phyloP scores from a whole-genome alignment of 768 basidiomycete species.

The Mycena leptocephala region DNA sequence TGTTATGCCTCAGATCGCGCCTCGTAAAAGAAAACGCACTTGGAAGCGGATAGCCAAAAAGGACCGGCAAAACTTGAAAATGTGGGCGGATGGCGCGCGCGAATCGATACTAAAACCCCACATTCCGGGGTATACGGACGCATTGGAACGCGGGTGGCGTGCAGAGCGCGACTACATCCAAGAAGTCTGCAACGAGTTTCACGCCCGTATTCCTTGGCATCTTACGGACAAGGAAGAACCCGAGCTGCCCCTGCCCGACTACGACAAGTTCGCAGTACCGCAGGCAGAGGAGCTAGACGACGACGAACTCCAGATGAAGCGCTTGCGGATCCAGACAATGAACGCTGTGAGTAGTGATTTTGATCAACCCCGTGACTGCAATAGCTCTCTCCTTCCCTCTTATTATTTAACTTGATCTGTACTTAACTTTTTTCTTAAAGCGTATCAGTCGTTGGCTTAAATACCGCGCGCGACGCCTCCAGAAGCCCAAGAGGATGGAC shows the following conservation, averaged over 20 bases:
- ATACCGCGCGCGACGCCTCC: background rate
- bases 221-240: constrained; percentile 11
- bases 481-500: too few relatives aligned
- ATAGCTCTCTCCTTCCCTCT: too few relatives aligned
- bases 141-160: background rate
- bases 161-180: background rate
- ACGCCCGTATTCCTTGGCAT: background rate
- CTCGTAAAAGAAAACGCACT: too few relatives aligned
- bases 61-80: background rate
- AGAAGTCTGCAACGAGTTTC: constrained; percentile 5
- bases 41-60: background rate
- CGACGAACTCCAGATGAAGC: background rate
- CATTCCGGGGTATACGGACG: constrained; percentile 1
- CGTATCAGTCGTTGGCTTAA: constrained; percentile 12
- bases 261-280: background rate
- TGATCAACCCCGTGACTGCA: too few relatives aligned
- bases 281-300: background rate
- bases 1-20: too few relatives aligned
- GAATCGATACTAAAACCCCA: constrained; percentile 3
- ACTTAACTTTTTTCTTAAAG: too few relatives aligned
- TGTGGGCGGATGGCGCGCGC: constrained; percentile 13
- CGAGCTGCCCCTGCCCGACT: background rate
- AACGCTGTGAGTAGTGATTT: background rate
- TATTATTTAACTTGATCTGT: too few relatives aligned
- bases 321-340: background rate